Base-by-base conservation (phyloP, 768 basidiomycete genomes). In the Hydnomerulius pinastri region DNA sequence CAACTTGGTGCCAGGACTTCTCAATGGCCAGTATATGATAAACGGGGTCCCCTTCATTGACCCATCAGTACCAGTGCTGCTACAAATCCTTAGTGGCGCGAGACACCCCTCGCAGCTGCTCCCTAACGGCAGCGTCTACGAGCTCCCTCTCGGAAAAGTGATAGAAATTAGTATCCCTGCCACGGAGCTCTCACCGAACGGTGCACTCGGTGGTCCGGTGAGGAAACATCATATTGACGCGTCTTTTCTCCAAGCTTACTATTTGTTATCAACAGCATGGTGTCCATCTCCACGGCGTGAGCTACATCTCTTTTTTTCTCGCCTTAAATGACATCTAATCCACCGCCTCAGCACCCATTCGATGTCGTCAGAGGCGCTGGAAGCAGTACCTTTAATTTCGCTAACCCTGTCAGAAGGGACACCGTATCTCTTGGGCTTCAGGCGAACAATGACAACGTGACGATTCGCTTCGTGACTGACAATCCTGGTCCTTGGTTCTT, bases 401-500 rank as follows among this genome's bases (percentile, higher is more conserved):
- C 20, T 4, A 83, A 85, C 57, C 83, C 83, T 0, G 71, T 78
- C 51, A 68, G 69, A 45, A 70, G 81, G 39, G 82, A 86, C 58
- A 79, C 77, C 1, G 71, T 81, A 9, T 55, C 57, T 12, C 40
- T 43, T 1, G 71, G 58, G 4, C 4, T 23, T 15, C 59, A 37
- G 58, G 61, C 13, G 67, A 71, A 54, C 65, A 65, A 43, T 66
- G 58, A 67, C 38, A 65, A 64, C 11, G 73, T 79, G 15, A 79
- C 78, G 0, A 72, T 89, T 24, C 78, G 85, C 9, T 88, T 85
- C 71, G 63, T 59, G 15, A 83, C 85, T 0, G 79, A 87, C 62
- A 88, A 87, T 63, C 76, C 84, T 0, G 57, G 60, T 1, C 57
- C 61, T 10, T 62, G 53, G 60, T 37, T 59, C 32, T n/a, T 62